A percentile compares a stretch with the other conserved stretches of the same genome.
These are phyloP conservation scores for Cystofilobasidium capitatum DNA, from an alignment of 768 basidiomycete species.

Conservation along the genomic window DNA sequence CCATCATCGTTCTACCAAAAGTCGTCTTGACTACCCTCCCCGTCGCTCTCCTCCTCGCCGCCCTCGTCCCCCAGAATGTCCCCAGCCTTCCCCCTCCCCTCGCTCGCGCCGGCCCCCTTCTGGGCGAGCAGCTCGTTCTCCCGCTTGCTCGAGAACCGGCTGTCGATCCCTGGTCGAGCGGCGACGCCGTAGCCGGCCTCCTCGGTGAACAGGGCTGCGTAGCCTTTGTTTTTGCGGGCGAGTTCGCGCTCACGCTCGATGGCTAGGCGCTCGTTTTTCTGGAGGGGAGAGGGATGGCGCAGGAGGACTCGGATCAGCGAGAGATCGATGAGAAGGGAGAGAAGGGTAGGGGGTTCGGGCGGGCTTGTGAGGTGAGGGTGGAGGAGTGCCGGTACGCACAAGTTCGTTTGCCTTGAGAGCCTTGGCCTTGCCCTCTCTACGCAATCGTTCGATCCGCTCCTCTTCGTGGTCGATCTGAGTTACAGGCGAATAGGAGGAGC, in stretches of 20 bases:
- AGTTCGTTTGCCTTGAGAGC: slow-evolving; percentile 67
- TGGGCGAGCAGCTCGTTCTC: background rate
- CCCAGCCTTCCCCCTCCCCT: background rate
- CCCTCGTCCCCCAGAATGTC: slow-evolving; percentile 1
- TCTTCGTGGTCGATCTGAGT: slow-evolving; percentile 73
- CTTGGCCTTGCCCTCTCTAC: slow-evolving; percentile 37
- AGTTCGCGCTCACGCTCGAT: slow-evolving; percentile 66
- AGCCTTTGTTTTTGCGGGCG: slow-evolving; percentile 78
- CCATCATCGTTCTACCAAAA: slow-evolving; percentile 12
- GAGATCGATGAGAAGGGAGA: slow-evolving; percentile 8
- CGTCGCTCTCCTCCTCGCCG: background rate
- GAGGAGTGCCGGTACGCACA: slow-evolving; percentile 43
- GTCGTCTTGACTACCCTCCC: slow-evolving; percentile 15
- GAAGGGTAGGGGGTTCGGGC: background rate
- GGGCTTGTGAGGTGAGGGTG: background rate
- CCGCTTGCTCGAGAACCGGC: background rate
- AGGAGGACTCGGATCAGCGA: background rate
- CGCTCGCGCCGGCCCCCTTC: background rate
- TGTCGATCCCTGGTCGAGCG: background rate
- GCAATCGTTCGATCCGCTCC: slow-evolving; percentile 65
- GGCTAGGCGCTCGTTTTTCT: slow-evolving; percentile 74
- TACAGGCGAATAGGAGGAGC: too few species aligned
- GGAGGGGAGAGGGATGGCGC: background rate
- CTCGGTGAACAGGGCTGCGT: slow-evolving; percentile 65
- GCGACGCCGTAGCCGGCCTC: slow-evolving; percentile 30